These are phyloP conservation scores for Chondrus crispus DNA, from an alignment of 23 red algal genomes.

Conservation along the genomic window DNA sequence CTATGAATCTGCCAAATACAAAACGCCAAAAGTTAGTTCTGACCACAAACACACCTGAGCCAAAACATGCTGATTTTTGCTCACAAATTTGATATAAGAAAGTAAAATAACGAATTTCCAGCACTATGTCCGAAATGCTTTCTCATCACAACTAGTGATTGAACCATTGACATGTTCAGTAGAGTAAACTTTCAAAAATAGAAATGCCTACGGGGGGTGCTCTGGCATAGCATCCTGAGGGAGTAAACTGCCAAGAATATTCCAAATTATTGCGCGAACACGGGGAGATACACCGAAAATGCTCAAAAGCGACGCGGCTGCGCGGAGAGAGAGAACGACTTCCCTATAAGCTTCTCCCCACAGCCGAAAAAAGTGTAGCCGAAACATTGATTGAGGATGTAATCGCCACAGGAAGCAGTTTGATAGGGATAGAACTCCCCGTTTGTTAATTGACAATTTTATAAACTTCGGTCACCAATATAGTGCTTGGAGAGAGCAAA, in stretches of 20 bases:
- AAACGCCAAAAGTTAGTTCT: neutral
- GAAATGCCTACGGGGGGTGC: neutral
- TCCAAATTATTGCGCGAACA: neutral
- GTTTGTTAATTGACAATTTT: too few relatives aligned
- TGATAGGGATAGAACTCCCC: too few relatives aligned
- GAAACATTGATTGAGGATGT: too few relatives aligned
- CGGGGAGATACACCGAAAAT: neutral
- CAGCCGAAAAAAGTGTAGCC: too few relatives aligned
- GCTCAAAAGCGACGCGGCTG: neutral
- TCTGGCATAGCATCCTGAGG: slow-evolving; percentile 7
- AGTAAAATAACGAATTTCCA: neutral
- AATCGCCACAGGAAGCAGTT: too few relatives aligned
- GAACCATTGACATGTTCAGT: neutral
- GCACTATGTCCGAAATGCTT: neutral
- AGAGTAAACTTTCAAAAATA: neutral
- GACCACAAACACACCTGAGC: neutral
- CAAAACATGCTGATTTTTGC: too few relatives aligned
- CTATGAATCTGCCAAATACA: too few relatives aligned
- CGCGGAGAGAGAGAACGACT: too few relatives aligned
- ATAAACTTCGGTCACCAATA: too few relatives aligned
- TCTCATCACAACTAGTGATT: neutral
- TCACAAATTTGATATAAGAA: neutral
- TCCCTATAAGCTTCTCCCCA: too few relatives aligned
- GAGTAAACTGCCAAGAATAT: too few relatives aligned
- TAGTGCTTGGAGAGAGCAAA: too few relatives aligned